These are phyloP conservation scores for Xylaria sp. DNA, from an alignment of 2,329 filamentous ascomycete species.

Conservation along the genomic window DNA sequence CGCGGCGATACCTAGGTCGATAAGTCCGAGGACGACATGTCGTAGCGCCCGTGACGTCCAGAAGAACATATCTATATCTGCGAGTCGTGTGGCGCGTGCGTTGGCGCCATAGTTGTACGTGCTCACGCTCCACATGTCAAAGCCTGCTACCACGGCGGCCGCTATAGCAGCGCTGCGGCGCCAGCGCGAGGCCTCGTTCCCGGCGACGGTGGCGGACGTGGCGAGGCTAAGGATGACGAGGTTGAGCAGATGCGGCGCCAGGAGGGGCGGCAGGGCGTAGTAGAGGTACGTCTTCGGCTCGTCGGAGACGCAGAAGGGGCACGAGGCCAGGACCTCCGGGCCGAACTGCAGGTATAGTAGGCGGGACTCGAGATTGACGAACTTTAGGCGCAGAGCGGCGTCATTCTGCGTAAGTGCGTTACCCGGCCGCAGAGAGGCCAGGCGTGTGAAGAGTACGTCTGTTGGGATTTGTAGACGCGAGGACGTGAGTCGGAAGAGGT, in stretches of 20 bases:
- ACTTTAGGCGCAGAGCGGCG: slow-evolving; percentile 70
- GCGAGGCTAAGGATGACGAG: slow-evolving; percentile 75
- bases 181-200: slow-evolving; percentile 67
- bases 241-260: slow-evolving; percentile 84
- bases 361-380: slow-evolving; percentile 76
- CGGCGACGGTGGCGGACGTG: slow-evolving; percentile 75
- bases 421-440: slow-evolving; percentile 65
- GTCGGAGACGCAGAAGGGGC: slow-evolving; percentile 83
- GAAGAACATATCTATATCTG: slow-evolving; percentile 75
- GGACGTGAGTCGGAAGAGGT: slow-evolving; percentile 80
- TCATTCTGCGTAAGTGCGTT: slow-evolving; percentile 66
- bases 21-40: slow-evolving; percentile 68
- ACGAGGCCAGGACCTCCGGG: slow-evolving; percentile 75
- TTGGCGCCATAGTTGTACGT: slow-evolving; percentile 75
- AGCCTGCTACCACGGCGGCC: slow-evolving; percentile 64
- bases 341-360: slow-evolving; percentile 88
- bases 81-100: slow-evolving; percentile 66
- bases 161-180: slow-evolving; percentile 74
- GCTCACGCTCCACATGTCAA: slow-evolving; percentile 73
- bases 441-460: slow-evolving; percentile 83
- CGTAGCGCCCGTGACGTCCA: slow-evolving; percentile 75
- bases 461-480: slow-evolving; percentile 87
- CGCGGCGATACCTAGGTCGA: slow-evolving; percentile 72
- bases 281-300: slow-evolving; percentile 77
- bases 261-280: slow-evolving; percentile 79